These are phyloP conservation scores for Chaetoscypha palmicola DNA, from an alignment of 2,329 filamentous ascomycete genomes.

Conservation along the genomic window DNA sequence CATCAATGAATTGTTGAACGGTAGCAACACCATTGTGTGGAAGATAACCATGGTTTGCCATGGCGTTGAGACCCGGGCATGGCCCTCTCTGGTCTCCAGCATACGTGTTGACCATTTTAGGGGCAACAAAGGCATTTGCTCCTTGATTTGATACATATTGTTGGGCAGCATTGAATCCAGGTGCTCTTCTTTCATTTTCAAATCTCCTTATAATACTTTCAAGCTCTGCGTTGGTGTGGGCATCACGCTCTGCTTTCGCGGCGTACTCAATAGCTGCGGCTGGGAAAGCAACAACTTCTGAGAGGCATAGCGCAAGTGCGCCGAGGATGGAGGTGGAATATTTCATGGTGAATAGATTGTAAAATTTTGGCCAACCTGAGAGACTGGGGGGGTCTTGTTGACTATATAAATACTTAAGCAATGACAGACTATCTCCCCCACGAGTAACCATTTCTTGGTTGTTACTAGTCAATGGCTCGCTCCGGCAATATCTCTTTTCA, in stretches of 20 bases:
- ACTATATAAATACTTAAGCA: no score
- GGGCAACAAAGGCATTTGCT: conserved; percentile 31
- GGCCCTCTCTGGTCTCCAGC: conserved; percentile 34
- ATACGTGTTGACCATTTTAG: conserved; percentile 22
- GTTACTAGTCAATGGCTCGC: no score
- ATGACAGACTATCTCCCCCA: no score
- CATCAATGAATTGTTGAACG: conserved; percentile 28
- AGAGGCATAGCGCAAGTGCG: conserved; percentile 10
- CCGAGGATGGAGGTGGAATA: conserved; percentile 9
- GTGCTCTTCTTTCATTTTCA: neutral
- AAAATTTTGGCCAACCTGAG: no score
- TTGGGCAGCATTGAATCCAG: conserved; percentile 7
- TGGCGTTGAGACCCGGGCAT: conserved; percentile 28
- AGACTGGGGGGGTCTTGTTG: no score
- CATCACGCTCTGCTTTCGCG: conserved; percentile 12
- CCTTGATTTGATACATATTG: conserved; percentile 24
- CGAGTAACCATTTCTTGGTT: no score
- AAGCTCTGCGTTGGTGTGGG: conserved; percentile 3
- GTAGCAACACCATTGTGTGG: conserved; percentile 33
- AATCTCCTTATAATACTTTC: conserved; percentile 5
- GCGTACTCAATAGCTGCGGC: conserved; percentile 16
- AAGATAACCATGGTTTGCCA: conserved; percentile 6
- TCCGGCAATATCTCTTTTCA: no score
- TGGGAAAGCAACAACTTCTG: conserved; percentile 15
- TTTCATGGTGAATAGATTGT: conserved; percentile 13